These are phyloP conservation scores for Ascosphaera acerosa DNA, from an alignment of 2,329 filamentous ascomycete species.

Conservation along the genomic window DNA sequence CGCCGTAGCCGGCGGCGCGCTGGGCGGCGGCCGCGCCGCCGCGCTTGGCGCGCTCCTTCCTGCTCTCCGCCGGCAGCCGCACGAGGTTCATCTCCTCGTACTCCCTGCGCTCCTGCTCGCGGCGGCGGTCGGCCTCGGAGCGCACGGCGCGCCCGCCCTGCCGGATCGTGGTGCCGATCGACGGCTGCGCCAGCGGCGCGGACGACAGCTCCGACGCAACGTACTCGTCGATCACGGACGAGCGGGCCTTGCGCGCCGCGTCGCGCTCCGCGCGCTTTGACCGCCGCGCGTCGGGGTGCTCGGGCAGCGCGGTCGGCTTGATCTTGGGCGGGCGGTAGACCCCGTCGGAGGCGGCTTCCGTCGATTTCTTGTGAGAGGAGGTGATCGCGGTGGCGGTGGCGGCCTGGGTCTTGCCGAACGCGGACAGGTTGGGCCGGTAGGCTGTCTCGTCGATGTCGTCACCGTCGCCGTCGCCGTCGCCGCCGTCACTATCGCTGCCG, in stretches of 20 bases:
- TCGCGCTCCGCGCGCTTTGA: slow-evolving; percentile 27
- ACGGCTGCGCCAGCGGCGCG: slow-evolving; percentile 62
- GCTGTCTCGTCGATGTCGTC: slow-evolving; percentile 32
- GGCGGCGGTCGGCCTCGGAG: slow-evolving; percentile 46
- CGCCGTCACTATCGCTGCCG: slow-evolving; percentile 8
- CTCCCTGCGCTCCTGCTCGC: slow-evolving; percentile 50
- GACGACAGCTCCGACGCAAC: slow-evolving; percentile 59
- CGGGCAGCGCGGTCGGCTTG: slow-evolving; percentile 60
- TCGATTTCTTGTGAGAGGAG: slow-evolving; percentile 6
- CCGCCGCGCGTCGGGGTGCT: slow-evolving; percentile 28
- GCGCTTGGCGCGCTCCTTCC: slow-evolving; percentile 56
- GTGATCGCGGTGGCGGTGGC: slow-evolving; percentile 9
- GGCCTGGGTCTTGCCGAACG: slow-evolving; percentile 13
- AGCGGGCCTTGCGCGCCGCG: slow-evolving; percentile 40
- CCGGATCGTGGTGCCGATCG: slow-evolving; percentile 73
- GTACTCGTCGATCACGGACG: slow-evolving; percentile 76
- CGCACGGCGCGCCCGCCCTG: slow-evolving; percentile 55
- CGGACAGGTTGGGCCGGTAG: slow-evolving; percentile 34
- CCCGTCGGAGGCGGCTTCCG: slow-evolving; percentile 26
- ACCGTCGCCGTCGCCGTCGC: slow-evolving; percentile 18
- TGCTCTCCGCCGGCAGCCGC: slow-evolving; percentile 60
- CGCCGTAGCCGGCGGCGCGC: slow-evolving; percentile 42
- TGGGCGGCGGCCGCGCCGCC: slow-evolving; percentile 13
- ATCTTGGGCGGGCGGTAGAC: slow-evolving; percentile 79
- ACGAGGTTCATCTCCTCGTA: slow-evolving; percentile 91